Conservation (phyloP, 768 basidiomycete genomes). For the Naganishia vaughanmartiniae region DNA sequence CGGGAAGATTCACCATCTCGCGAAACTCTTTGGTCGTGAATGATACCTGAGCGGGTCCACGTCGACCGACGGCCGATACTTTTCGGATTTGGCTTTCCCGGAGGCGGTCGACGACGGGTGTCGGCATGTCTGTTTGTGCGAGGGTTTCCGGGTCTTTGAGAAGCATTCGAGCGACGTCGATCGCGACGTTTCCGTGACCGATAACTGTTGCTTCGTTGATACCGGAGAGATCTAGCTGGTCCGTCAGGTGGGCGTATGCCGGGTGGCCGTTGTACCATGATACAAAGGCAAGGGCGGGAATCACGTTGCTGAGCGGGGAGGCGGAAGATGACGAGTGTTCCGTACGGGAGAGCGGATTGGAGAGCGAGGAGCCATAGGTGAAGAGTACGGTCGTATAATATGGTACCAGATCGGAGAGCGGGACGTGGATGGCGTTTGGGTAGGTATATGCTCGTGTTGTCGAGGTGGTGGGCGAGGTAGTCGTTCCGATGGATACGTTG, state of each 20-base stretch:
- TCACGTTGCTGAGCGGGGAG: constrained; percentile 54
- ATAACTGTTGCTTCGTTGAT: constrained; percentile 74
- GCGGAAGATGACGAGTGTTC: constrained; percentile 57
- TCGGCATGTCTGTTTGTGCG: constrained; percentile 68
- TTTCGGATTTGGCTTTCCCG: constrained; percentile 59
- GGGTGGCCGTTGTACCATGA: constrained; percentile 98
- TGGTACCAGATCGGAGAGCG: constrained; percentile 62
- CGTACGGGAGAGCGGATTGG: constrained; percentile 59
- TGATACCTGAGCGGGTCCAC: constrained; percentile 83
- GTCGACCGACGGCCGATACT: constrained; percentile 77
- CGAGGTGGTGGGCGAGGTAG: constrained; percentile 34
- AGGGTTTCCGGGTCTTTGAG: constrained; percentile 60
- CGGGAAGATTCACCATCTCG: constrained; percentile 68
- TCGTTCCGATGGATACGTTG: constrained; percentile 61
- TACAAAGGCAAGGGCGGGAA: constrained; percentile 78
- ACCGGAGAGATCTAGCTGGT: constrained; percentile 59
- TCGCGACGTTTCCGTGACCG: constrained; percentile 90
- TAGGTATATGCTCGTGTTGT: constrained; percentile 53
- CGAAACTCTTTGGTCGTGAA: constrained; percentile 91
- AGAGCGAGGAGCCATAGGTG: constrained; percentile 75
- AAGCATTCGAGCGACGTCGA: constrained; percentile 87
- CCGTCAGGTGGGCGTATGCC: constrained; percentile 59
- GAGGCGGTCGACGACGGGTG: constrained; percentile 68
- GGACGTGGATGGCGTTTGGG: constrained; percentile 60
- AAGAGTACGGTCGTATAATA: constrained; percentile 84